Evolutionary conservation across 352 stramenopile species (phyloP).

Genomic region (Thalassiosira livingstoniorum): DNA sequence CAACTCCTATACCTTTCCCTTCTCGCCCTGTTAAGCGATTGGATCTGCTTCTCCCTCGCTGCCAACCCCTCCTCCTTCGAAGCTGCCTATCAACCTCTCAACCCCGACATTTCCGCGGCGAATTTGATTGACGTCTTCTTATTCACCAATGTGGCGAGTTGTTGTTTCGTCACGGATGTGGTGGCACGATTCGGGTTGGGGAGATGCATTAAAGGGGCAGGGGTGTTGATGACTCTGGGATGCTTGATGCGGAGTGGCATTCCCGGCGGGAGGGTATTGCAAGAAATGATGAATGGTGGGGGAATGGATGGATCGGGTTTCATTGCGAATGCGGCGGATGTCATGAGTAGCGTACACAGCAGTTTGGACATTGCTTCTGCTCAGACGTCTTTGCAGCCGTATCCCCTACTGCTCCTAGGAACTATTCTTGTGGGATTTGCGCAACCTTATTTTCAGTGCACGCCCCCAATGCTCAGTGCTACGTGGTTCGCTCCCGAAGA

Average conservation of each 20-base stretch:
- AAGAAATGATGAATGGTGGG: background rate
- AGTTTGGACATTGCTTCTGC: background rate
- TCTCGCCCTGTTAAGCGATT: constrained; percentile 81
- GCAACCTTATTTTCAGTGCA: constrained; percentile 85
- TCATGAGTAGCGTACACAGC: background rate
- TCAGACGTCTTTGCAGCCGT: constrained; percentile 62
- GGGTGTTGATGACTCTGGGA: constrained; percentile 76
- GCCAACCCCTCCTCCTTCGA: constrained; percentile 67
- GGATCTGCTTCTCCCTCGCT: constrained; percentile 85
- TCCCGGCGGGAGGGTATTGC: constrained; percentile 7
- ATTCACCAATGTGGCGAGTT: constrained; percentile 83
- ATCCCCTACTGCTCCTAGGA: constrained; percentile 69
- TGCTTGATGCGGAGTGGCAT: constrained; percentile 74
- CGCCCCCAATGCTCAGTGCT: constrained; percentile 58
- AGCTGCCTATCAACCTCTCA: constrained; percentile 62
- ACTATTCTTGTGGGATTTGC: constrained; percentile 80
- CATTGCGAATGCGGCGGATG: constrained; percentile 3
- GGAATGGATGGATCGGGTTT: background rate
- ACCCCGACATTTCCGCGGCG: constrained; percentile 63
- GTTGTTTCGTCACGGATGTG: constrained; percentile 83
- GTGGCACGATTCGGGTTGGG: constrained; percentile 74
- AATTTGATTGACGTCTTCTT: constrained; percentile 85
- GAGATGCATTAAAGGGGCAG: constrained; percentile 70
- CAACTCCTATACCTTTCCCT: constrained; percentile 81
- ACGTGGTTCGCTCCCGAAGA: constrained; percentile 68